Conservation (phyloP, 805 yeast species). For the Ogataea polymorpha region DNA sequence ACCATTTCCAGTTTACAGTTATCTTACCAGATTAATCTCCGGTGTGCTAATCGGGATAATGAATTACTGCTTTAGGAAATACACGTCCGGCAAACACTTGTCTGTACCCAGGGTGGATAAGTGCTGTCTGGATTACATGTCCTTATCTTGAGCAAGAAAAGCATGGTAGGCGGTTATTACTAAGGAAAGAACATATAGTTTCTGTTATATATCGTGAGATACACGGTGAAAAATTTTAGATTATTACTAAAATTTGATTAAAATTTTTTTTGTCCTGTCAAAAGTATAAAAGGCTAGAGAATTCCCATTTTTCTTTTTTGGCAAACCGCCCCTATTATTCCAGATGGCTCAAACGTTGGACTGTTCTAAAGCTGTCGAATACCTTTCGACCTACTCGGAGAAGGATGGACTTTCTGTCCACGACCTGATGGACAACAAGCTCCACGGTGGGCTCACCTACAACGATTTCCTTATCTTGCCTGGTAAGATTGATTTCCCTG, state of each 20-base stretch:
- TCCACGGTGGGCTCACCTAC: constrained; percentile 95
- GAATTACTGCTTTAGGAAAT: constrained; percentile 5
- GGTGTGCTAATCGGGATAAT: constrained; percentile 7
- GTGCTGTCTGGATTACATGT: too few species aligned
- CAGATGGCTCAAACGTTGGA: constrained; percentile 27
- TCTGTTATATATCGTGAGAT: too few species aligned
- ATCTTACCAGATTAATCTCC: constrained; percentile 7
- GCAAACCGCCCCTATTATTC: constrained; percentile 23
- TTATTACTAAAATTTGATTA: not conserved
- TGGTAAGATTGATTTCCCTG: constrained; percentile 88
- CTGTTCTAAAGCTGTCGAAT: constrained; percentile 61
- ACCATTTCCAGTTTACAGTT: too few species aligned
- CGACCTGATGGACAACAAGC: constrained; percentile 82
- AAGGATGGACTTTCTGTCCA: constrained; percentile 85
- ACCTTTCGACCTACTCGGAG: constrained; percentile 59
- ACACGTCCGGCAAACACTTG: too few species aligned
- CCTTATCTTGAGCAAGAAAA: too few species aligned
- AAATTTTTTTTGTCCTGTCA: constrained; percentile 8
- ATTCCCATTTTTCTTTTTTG: constrained; percentile 19
- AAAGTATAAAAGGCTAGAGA: constrained; percentile 5
- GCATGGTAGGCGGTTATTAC: too few species aligned
- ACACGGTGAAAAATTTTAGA: constrained; percentile 6
- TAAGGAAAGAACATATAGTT: too few species aligned
- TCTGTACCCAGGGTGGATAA: too few species aligned
- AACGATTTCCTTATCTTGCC: constrained; percentile 95